A percentile compares a stretch with the other conserved stretches of the same genome.
Conservation (phyloP, 768 basidiomycete genomes). For the Rhizopogon vesiculosus region DNA sequence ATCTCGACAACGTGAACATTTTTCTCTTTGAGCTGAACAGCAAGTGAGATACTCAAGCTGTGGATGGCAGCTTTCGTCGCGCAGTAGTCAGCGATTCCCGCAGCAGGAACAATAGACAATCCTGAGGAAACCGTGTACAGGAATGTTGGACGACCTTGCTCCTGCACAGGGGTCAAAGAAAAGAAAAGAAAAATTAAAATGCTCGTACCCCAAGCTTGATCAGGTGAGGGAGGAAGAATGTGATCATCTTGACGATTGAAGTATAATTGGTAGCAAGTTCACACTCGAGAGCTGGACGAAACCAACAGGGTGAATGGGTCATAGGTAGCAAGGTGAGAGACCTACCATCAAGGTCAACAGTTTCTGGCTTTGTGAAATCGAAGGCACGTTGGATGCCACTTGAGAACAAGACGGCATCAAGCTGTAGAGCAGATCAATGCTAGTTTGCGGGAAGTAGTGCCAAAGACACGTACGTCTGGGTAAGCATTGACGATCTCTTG, state of each 20-base stretch:
- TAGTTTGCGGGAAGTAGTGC: not conserved
- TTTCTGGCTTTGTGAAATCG: constrained; percentile 39
- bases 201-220: constrained; percentile 43
- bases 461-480: constrained; percentile 38
- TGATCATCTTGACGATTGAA: constrained; percentile 43
- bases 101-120: constrained; percentile 41
- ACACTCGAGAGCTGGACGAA: constrained; percentile 10
- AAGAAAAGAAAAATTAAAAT: not conserved
- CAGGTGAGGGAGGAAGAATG: constrained; percentile 50
- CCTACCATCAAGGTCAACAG: constrained; percentile 37
- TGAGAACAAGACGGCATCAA: constrained; percentile 51
- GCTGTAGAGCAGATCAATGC: constrained; percentile 25
- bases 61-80: constrained; percentile 57
- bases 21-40: constrained; percentile 40
- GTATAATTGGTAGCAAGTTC: constrained; percentile 56
- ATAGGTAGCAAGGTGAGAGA: not conserved
- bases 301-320: not conserved
- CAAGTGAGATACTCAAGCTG: constrained; percentile 44
- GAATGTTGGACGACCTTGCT: constrained; percentile 39
- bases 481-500: constrained; percentile 37
- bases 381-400: constrained; percentile 51
- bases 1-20: constrained; percentile 54
- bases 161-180: constrained; percentile 17
- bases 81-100: constrained; percentile 43
- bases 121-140: constrained; percentile 50